Base-by-base conservation (phyloP, 2,329 filamentous ascomycete genomes). In the Fusarium kyushuense region DNA sequence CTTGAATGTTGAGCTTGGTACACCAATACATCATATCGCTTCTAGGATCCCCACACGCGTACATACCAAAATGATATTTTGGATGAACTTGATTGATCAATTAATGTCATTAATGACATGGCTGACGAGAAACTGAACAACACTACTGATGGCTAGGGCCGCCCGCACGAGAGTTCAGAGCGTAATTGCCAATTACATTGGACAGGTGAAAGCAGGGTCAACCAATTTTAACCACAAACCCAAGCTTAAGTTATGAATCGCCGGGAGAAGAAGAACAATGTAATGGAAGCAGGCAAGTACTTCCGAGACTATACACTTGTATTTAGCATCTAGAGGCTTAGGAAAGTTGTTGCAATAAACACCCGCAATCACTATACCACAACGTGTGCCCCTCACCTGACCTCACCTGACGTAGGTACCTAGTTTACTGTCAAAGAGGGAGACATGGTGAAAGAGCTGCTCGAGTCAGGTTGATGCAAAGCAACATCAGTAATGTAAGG, bases 351-450 rank as follows among this genome's bases (percentile, higher is more conserved):
- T 53, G 19, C 21, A 36, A 49, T 32, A 16, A 35, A 36, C 25
- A 43, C 41, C 19, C 35, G 43, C 52, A 29, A 47, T 36, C 43
- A 65, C 45, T 40, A 69, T 58, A 42, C 57, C 41, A 55, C 29
- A 38, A 51, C n/a, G 41, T 54, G 40, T 62, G 62, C 65, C 65
- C 66, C 66, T 69, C 66, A 69, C 62, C 51, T 67, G 66, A 69
- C 61, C 65, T 69, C 65, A 69, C 61, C 54, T 67, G 66, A 69
- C 61, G 65, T 69, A 69, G 65, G 65, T 69, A 69, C 61, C 57
- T 35, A 53, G 53, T 58, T 19, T 16, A 29, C 43, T 30, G 56
- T 33, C 33, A 47, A n/a, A 48, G 21, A 33, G 41, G 27, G 32
- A 36, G 19, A 58, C 23, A 14, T 33, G 14, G 35, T 21, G 11